Evolutionary conservation across 225 moss, liverwort and hornwort genomes (phyloP), one percentile per base, ranked within the genome.

Genomic region (Bryum argenteum): DNA sequence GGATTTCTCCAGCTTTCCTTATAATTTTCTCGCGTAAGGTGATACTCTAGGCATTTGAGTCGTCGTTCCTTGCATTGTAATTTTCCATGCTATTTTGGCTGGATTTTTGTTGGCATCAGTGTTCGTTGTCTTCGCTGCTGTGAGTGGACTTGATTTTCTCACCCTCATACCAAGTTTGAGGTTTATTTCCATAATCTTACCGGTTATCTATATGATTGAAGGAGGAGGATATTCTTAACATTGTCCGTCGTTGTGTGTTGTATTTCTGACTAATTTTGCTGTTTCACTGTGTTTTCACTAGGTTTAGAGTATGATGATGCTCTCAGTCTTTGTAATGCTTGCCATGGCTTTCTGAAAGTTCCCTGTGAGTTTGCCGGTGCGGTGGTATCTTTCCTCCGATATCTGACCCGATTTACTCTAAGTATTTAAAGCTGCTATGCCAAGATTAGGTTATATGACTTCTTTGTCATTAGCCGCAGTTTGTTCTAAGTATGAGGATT

Each of bases 1-100:
- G 61, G 7, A 39, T 61, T 61, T 61, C 52, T 61, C 40, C 39
- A 40, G 61, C 39, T 71, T 12, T 52, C 39, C 16, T 33, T 33
- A 33, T 33, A 5, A 33, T 6, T 33, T 17, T 56, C 41, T 56
- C 17, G 70, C 28, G 33, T 56, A 26, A 11, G 42, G 56, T 69
- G 23, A 42, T 41, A 8, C 24, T 58, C 41, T 24, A 43, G 6
- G 16, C n/a, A 8, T 57, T 26, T 57, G 26, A 8, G 9, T 12
- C 18, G 15, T 17, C 15, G 15, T 48, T 12, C 15, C 14, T 9
- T 48, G 5, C 14, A 14, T 17, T 48, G 14, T 48, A n/a, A n/a
- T n/a, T n/a, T n/a, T n/a, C n/a, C n/a, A n/a, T n/a, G 48, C 16
- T 17, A 47, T 16, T 47, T 47, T 47, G 47, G 14, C 16, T 16